phyloP scores from a whole-genome alignment of 495 filamentous ascomycete species.

The Pseudomonodictys pantanalensis region DNA sequence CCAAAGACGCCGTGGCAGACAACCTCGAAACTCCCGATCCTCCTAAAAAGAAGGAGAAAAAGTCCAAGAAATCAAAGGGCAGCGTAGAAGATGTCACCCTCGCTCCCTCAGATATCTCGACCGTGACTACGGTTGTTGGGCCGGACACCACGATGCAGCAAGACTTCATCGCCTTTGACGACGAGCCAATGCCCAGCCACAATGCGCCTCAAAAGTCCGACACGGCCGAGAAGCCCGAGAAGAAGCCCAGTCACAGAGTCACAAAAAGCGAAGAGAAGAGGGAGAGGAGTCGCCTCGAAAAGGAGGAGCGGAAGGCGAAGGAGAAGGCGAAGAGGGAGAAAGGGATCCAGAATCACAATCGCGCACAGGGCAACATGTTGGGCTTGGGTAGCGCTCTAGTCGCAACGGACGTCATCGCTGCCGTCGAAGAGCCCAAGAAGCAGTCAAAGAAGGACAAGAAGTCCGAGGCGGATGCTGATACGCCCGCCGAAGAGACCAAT shows the following conservation, averaged over 20 bases:
- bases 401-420: too few species aligned
- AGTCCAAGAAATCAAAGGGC: background rate
- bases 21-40: background rate
- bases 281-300: background rate
- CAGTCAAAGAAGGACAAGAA: slow-evolving; percentile 32
- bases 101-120: too few species aligned
- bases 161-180: background rate
- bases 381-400: too few species aligned
- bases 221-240: slow-evolving; percentile 2
- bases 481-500: background rate
- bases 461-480: slow-evolving; percentile 17
- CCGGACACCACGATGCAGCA: too few species aligned
- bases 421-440: slow-evolving; percentile 13
- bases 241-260: slow-evolving; percentile 28
- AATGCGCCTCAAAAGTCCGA: slow-evolving; percentile 1
- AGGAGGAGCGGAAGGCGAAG: background rate
- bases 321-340: background rate
- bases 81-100: too few species aligned
- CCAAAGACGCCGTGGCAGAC: background rate
- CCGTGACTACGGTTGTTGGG: too few species aligned
- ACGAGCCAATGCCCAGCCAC: background rate
- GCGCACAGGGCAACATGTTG: too few species aligned
- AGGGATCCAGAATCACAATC: too few species aligned
- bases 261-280: background rate
- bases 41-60: background rate